Percentiles rank a stretch among this genome's conserved stretches.
Conservation (phyloP, 768 basidiomycete genomes). For the Kwoniella sp. region DNA sequence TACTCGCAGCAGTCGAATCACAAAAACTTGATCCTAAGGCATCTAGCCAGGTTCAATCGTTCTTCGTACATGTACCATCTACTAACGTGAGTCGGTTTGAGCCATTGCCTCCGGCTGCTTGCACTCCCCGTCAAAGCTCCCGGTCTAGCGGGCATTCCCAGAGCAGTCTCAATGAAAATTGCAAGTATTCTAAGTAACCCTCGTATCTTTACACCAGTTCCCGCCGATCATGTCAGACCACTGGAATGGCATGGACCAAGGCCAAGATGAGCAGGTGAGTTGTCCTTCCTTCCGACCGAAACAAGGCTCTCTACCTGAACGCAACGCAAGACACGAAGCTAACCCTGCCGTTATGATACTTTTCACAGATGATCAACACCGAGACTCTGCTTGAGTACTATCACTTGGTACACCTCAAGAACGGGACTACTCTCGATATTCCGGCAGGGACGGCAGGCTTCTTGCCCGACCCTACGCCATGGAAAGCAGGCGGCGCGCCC, state of each 20-base stretch:
- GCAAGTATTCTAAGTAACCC: neutral
- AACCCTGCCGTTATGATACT: no score
- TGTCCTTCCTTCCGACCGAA: neutral
- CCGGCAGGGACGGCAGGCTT: constrained; percentile 34
- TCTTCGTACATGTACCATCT: constrained; percentile 31
- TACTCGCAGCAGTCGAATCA: no score
- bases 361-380: constrained; percentile 17
- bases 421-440: constrained; percentile 30
- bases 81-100: constrained; percentile 29
- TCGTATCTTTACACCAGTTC: constrained; percentile 16
- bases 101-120: neutral
- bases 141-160: no score
- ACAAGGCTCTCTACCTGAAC: neutral
- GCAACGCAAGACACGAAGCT: no score
- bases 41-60: constrained; percentile 19
- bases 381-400: constrained; percentile 34
- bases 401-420: constrained; percentile 17
- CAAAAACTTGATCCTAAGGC: neutral
- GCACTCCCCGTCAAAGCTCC: no score
- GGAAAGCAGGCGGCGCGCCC: neutral
- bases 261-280: constrained; percentile 19
- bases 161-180: no score
- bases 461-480: constrained; percentile 1
- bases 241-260: neutral
- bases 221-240: constrained; percentile 24